Conservation (phyloP, 108 stramenopile species). For the Nitzschia inconspicua region DNA sequence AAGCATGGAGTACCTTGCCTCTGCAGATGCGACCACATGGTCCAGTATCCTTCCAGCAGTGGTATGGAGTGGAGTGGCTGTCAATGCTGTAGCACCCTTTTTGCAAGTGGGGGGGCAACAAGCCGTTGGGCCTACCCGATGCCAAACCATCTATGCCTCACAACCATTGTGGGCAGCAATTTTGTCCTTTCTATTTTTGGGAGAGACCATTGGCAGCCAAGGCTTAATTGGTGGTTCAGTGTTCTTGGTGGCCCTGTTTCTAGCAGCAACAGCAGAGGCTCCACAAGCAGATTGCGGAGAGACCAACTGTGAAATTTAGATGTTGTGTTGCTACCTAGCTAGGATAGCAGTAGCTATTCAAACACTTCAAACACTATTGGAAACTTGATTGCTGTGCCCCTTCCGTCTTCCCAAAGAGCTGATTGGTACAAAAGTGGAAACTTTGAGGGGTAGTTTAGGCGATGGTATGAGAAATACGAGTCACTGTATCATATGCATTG, state of each 20-base stretch:
- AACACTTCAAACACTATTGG: too few relatives aligned
- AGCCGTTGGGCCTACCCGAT: constrained; percentile 64
- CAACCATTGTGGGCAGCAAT: constrained; percentile 79
- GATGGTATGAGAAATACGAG: too few relatives aligned
- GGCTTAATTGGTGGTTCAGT: constrained; percentile 57
- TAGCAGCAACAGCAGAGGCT: constrained; percentile 73
- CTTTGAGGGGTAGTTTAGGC: too few relatives aligned
- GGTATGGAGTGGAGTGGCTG: constrained; percentile 65
- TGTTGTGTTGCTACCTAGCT: too few relatives aligned
- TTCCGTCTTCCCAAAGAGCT: too few relatives aligned
- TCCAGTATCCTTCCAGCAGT: constrained; percentile 25
- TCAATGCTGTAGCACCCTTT: constrained; percentile 75
- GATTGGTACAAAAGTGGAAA: too few relatives aligned
- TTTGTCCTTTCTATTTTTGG: constrained; percentile 53
- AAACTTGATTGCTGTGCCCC: too few relatives aligned
- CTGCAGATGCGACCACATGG: constrained; percentile 24
- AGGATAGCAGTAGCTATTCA: too few relatives aligned
- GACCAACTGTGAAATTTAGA: too few relatives aligned
- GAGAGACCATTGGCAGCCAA: constrained; percentile 50
- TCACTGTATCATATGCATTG: too few relatives aligned
- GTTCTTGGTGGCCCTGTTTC: constrained; percentile 56
- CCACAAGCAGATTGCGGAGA: too few relatives aligned
- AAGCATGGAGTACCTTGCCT: constrained; percentile 10
- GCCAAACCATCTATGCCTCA: constrained; percentile 72
- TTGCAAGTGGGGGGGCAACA: constrained; percentile 77